These are phyloP conservation scores for Aspergillus eucalypticola DNA, from an alignment of 2,329 filamentous ascomycete species.

Conservation along the genomic window DNA sequence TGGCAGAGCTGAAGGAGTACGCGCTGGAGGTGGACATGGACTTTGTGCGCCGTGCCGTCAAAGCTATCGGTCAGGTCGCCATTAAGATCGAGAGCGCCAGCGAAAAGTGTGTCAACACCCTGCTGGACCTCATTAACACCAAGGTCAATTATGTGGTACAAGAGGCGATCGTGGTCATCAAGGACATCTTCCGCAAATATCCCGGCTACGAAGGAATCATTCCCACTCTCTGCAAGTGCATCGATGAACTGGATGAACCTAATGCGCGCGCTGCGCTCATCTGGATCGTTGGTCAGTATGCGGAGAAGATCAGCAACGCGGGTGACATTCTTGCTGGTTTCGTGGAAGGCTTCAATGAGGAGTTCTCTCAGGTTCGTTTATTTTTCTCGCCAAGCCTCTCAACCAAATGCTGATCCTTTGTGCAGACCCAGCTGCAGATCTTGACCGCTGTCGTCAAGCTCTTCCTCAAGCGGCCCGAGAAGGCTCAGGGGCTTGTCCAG, in stretches of 20 bases:
- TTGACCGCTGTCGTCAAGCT: constrained; percentile 96
- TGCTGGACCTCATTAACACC: constrained; percentile 91
- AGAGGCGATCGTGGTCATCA: constrained; percentile 98
- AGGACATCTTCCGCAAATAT: constrained; percentile 97
- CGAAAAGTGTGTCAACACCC: constrained; percentile 91
- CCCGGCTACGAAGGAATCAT: constrained; percentile 98
- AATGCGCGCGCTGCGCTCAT: constrained; percentile 87
- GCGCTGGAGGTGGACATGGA: constrained; percentile 99
- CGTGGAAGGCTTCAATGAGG: constrained; percentile 91
- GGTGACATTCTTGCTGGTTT: constrained; percentile 89
- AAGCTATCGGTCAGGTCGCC: constrained; percentile 94
- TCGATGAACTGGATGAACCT: constrained; percentile 94
- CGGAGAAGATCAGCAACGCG: constrained; percentile 99
- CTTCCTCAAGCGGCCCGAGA: constrained; percentile 94
- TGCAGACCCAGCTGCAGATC: constrained; percentile 92
- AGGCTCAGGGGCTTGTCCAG: constrained; percentile 85
- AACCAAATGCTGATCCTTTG: constrained; percentile 31
- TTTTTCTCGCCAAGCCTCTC: not conserved
- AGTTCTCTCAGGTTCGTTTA: constrained; percentile 79
- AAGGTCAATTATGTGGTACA: constrained; percentile 99
- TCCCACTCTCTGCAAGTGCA: constrained; percentile 90
- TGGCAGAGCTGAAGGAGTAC: constrained; percentile 95
- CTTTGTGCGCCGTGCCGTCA: constrained; percentile 90
- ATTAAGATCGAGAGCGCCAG: constrained; percentile 97
- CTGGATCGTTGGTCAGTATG: constrained; percentile 99